These are phyloP conservation scores for Termitomyces sp. DNA, from an alignment of 768 basidiomycete species.

Conservation along the genomic window DNA sequence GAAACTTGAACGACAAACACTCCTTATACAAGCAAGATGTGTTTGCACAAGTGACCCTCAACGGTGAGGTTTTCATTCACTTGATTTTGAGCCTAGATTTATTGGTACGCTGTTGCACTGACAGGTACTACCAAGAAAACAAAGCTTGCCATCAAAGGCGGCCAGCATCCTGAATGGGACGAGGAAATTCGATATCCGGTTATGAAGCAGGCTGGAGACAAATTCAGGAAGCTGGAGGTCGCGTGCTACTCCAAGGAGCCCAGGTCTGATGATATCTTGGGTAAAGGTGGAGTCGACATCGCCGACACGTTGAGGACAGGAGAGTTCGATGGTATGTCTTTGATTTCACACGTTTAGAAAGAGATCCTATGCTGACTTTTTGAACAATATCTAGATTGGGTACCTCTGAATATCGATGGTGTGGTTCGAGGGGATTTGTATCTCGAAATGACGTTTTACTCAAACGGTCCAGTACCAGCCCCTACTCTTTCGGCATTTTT, in stretches of 20 bases:
- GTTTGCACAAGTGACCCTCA: constrained; percentile 61
- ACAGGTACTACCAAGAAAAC: constrained; percentile 62
- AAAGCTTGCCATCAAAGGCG: constrained; percentile 73
- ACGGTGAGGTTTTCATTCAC: constrained; percentile 25
- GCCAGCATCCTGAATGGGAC: constrained; percentile 94
- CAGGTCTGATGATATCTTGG: constrained; percentile 67
- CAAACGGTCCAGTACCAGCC: constrained; percentile 53
- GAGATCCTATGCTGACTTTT: neutral
- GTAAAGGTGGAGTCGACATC: constrained; percentile 71
- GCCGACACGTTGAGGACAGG: constrained; percentile 75
- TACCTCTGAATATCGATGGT: constrained; percentile 31
- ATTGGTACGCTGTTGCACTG: neutral
- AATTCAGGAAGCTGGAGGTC: constrained; percentile 60
- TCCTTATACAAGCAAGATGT: constrained; percentile 91
- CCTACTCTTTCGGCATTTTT: constrained; percentile 17
- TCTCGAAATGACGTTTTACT: constrained; percentile 91
- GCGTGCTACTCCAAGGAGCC: constrained; percentile 80
- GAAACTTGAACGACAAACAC: constrained; percentile 76
- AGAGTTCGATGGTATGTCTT: constrained; percentile 80
- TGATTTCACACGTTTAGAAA: neutral
- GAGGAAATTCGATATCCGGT: constrained; percentile 79
- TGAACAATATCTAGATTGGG: constrained; percentile 24
- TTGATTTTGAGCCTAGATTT: neutral
- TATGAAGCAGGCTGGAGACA: constrained; percentile 45
- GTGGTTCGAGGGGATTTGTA: constrained; percentile 80